These are phyloP conservation scores for Aspergillus nidulans DNA, from an alignment of 495 filamentous ascomycete species.

Conservation along the genomic window DNA sequence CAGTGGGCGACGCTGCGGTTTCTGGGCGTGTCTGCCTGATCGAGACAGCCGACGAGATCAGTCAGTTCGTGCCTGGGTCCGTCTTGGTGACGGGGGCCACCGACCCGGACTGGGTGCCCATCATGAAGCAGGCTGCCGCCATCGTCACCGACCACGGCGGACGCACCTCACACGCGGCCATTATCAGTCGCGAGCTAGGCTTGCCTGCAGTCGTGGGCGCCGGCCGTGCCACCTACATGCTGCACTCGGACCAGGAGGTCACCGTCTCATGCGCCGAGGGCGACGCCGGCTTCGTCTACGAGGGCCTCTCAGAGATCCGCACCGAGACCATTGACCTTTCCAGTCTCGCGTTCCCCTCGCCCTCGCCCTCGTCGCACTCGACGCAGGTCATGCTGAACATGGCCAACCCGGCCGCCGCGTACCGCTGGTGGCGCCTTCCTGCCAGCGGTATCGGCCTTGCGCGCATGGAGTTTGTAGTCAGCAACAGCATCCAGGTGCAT, in stretches of 20 bases:
- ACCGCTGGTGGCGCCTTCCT: slow-evolving; percentile 24
- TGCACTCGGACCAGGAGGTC: slow-evolving; percentile 32
- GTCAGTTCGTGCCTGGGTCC: slow-evolving; percentile 26
- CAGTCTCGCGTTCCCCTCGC: too few relatives aligned
- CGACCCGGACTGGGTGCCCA: slow-evolving; percentile 36
- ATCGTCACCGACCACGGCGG: slow-evolving; percentile 38
- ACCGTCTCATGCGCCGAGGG: slow-evolving; percentile 37
- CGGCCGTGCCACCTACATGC: slow-evolving; percentile 26
- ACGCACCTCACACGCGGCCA: slow-evolving; percentile 37
- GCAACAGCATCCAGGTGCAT: slow-evolving; percentile 17
- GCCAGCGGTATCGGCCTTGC: slow-evolving; percentile 17
- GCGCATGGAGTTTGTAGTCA: slow-evolving; percentile 21
- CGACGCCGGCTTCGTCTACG: slow-evolving; percentile 33
- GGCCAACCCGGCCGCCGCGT: slow-evolving; percentile 30
- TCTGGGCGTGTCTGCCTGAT: slow-evolving; percentile 30
- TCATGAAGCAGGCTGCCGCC: slow-evolving; percentile 33
- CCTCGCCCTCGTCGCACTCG: neutral
- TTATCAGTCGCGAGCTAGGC: slow-evolving; percentile 36
- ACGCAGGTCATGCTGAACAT: slow-evolving; percentile 29
- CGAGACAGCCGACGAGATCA: slow-evolving; percentile 24
- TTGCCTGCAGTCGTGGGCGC: slow-evolving; percentile 32
- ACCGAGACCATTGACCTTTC: slow-evolving; percentile 24
- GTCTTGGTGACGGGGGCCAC: slow-evolving; percentile 29
- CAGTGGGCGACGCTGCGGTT: slow-evolving; percentile 32
- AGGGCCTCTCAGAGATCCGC: slow-evolving; percentile 24